These are phyloP conservation scores for Hordeum pubiflorum DNA, from an alignment of 202 grass and related monocot species.

Conservation along the genomic window DNA sequence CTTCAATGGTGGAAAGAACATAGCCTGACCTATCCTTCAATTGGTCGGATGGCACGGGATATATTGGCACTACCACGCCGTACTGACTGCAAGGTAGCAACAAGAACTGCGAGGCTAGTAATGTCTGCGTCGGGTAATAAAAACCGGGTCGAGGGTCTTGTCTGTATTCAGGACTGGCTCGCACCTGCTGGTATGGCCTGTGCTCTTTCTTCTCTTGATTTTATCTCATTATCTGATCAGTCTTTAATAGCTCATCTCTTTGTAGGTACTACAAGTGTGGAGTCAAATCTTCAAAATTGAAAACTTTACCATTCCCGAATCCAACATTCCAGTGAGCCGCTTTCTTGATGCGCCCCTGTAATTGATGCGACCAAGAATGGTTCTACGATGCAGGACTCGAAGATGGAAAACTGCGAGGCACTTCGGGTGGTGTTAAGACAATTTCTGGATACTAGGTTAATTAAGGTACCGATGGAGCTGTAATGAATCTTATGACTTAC, in stretches of 20 bases:
- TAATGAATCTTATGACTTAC: neutral
- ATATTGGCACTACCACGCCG: neutral
- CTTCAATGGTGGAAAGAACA: slow-evolving; percentile 11
- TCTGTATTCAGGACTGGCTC: neutral
- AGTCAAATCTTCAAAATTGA: neutral
- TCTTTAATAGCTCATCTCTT: neutral
- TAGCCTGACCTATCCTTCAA: neutral
- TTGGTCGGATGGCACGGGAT: neutral
- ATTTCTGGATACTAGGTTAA: neutral
- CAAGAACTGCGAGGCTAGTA: neutral
- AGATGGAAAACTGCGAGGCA: neutral
- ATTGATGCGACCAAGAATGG: neutral
- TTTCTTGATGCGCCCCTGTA: neutral
- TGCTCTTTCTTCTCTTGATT: neutral
- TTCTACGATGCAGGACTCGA: neutral
- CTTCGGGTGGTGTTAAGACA: neutral
- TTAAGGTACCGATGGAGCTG: neutral
- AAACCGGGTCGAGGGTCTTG: neutral
- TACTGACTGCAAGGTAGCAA: neutral
- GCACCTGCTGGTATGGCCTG: neutral
- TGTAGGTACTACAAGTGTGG: neutral
- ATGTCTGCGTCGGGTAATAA: neutral
- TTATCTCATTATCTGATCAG: neutral
- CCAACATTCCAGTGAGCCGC: neutral
- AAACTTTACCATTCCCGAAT: neutral